Base-by-base conservation (phyloP, 148 eudicot species). In the Beta vulgaris region DNA sequence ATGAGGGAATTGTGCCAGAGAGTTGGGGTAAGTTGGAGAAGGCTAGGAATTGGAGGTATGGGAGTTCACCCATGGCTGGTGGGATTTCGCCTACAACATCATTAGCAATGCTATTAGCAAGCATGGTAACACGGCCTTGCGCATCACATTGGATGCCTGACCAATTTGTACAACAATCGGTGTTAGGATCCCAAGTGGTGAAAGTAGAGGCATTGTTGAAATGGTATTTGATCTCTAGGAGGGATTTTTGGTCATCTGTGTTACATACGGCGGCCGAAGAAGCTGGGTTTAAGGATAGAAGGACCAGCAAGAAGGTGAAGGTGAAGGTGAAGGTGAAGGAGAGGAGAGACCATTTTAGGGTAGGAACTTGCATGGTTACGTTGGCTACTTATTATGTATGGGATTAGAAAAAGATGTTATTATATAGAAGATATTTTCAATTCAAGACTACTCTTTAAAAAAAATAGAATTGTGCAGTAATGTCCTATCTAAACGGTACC, bases 1-100 rank as follows among this genome's bases (percentile, higher is more conserved):
- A 63, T 3, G 21, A 12, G 0, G 86, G 90, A 67, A 89, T 87
- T 0, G 76, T 61, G 19, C 93, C 90, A 11, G 82, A 71, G 51
- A 87, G 82, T 48, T 79, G 74, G 0, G 72, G 63, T 26, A 81
- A 79, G 13, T 74, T 76, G 3, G 54, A 69, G 44, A 87, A 51
- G 6, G 53, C 32, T 0, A 89, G 43, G 36, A 76, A 73, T 73
- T 80, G 62, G 37, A 89, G 85, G 61, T 55, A 84, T 0, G 89
- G 82, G 34, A 89, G 83, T 55, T 82, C 73, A 4, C 84, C 72
- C 25, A 75, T 42, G 3, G 58, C 40, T 5, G 76, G 2, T 0
- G 91, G 89, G 62, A 89, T 76, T 6, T 72, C 68, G 25, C 85
- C 86, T 11, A 76, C 40, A 65, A 74, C 40, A 32, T 72, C 78